Evolutionary conservation across 148 eudicot genomes (phyloP).

Genomic region (Chenopodium berlandieri): DNA sequence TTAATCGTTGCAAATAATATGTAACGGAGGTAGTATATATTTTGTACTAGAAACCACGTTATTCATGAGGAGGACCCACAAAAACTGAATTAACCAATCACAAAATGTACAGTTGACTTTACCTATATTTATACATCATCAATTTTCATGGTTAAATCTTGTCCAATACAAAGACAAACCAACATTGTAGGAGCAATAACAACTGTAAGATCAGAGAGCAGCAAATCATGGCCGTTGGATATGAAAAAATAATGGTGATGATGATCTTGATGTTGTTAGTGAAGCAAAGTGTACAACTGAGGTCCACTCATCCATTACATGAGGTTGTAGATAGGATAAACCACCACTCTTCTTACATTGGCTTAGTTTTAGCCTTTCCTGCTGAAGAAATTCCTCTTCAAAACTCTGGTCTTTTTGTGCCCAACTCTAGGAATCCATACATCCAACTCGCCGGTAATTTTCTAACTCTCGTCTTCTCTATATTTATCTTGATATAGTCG

Average conservation of each 20-base stretch:
- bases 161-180: background rate
- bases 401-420: slow-evolving; percentile 39
- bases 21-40: too few species aligned
- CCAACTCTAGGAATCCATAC: slow-evolving; percentile 25
- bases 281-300: slow-evolving; percentile 30
- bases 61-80: background rate
- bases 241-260: background rate
- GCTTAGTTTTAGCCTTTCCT: slow-evolving; percentile 46
- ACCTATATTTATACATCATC: background rate
- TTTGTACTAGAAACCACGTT: background rate
- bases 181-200: background rate
- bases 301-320: slow-evolving; percentile 36
- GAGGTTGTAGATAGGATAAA: slow-evolving; percentile 34
- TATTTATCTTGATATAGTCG: background rate
- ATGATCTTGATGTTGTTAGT: slow-evolving; percentile 17
- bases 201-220: background rate
- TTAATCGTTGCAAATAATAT: too few species aligned
- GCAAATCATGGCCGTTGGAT: slow-evolving; percentile 3
- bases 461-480: background rate
- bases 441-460: slow-evolving; percentile 37
- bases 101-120: too few species aligned
- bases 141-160: too few species aligned
- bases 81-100: background rate
- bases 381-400: slow-evolving; percentile 42
- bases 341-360: slow-evolving; percentile 34